phyloP scores from a whole-genome alignment of 257 asterid genomes.

The Solanum okadae region DNA sequence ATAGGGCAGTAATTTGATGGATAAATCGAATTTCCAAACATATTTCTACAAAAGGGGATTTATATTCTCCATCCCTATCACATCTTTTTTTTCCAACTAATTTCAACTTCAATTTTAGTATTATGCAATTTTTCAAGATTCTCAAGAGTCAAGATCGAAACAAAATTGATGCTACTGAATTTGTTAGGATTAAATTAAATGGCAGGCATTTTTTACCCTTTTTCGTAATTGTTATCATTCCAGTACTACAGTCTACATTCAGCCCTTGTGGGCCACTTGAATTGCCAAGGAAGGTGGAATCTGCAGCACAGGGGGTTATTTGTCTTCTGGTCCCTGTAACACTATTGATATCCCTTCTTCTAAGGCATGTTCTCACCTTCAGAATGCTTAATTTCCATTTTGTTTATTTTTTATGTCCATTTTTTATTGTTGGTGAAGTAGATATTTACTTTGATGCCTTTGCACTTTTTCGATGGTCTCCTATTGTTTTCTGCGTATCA shows the following conservation, averaged over 20 bases:
- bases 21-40: no score
- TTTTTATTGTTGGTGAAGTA: not conserved
- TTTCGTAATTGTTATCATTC: no score
- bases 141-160: not conserved
- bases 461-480: not conserved
- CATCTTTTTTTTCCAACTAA: no score
- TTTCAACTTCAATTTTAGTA: not conserved
- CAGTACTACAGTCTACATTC: not conserved
- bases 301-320: not conserved
- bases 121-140: not conserved
- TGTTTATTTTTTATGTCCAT: not conserved
- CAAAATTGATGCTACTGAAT: not conserved
- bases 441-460: not conserved
- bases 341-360: not conserved
- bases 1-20: no score
- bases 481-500: not conserved
- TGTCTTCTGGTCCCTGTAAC: not conserved
- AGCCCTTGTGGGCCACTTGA: not conserved
- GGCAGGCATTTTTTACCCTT: not conserved
- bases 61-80: no score
- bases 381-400: not conserved
- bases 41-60: no score
- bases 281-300: not conserved
- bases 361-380: not conserved
- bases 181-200: not conserved